Evolutionary conservation across 2,329 filamentous ascomycete species (phyloP).

Genomic region (Fusarium bactridioides): DNA sequence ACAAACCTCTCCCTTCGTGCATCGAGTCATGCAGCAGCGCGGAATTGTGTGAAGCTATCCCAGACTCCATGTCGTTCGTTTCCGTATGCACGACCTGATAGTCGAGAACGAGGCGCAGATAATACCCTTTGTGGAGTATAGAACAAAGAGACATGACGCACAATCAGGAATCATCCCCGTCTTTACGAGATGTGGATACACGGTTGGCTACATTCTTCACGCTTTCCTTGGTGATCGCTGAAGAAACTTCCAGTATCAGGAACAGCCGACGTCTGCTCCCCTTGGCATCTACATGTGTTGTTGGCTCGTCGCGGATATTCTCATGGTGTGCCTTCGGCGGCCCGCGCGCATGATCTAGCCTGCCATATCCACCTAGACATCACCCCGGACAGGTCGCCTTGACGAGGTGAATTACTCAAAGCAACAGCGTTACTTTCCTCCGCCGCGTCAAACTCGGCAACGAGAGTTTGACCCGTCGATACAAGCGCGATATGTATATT

Average conservation of each 20-base stretch:
- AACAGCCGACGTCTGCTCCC: slow-evolving; percentile 23
- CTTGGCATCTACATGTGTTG: slow-evolving; percentile 10
- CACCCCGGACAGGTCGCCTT: slow-evolving; percentile 9
- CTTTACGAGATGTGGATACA: slow-evolving; percentile 19
- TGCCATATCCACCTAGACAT: slow-evolving; percentile 27
- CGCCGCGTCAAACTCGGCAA: slow-evolving; percentile 21
- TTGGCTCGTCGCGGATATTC: slow-evolving; percentile 29
- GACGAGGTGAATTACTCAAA: slow-evolving; percentile 3
- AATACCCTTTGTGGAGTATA: slow-evolving; percentile 18
- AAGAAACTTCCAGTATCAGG: slow-evolving; percentile 29
- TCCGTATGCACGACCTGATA: slow-evolving; percentile 20
- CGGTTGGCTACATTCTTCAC: slow-evolving; percentile 22
- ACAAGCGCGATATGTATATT: slow-evolving; percentile 23
- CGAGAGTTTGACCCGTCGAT: not conserved
- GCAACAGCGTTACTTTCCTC: slow-evolving; percentile 8
- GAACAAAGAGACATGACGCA: slow-evolving; percentile 9
- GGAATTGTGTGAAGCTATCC: slow-evolving; percentile 30
- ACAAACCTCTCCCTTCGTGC: slow-evolving; percentile 27
- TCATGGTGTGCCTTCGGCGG: slow-evolving; percentile 30
- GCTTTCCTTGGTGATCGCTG: slow-evolving; percentile 13
- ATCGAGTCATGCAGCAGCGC: slow-evolving; percentile 33
- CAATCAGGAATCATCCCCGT: slow-evolving; percentile 16
- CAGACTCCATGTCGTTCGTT: slow-evolving; percentile 20
- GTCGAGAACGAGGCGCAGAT: slow-evolving; percentile 2
- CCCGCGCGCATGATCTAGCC: slow-evolving; percentile 35